These are phyloP conservation scores for Elsinoe necatrix DNA, from an alignment of 2,329 filamentous ascomycete genomes.

Conservation along the genomic window DNA sequence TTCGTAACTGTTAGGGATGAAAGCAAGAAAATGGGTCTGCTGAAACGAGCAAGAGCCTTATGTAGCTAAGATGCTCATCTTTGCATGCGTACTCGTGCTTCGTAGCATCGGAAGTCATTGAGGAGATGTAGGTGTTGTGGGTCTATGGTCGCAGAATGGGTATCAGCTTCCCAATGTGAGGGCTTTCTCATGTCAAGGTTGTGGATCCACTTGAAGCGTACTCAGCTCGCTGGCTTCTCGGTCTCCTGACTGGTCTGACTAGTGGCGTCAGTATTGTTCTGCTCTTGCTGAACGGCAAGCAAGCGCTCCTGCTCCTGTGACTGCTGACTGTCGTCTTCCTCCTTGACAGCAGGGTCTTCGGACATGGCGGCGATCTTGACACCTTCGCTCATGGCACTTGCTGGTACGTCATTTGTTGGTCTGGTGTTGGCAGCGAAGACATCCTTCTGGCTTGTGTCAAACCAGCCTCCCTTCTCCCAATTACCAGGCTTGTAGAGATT, in stretches of 20 bases:
- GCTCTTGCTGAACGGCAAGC: slow-evolving; percentile 16
- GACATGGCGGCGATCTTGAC: slow-evolving; percentile 27
- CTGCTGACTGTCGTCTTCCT: slow-evolving; percentile 27
- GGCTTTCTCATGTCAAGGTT: not conserved
- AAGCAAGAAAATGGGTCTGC: not conserved
- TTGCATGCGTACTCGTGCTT: not conserved
- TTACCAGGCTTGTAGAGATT: slow-evolving; percentile 61
- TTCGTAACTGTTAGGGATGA: not conserved
- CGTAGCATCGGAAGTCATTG: not conserved
- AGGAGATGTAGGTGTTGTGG: not conserved
- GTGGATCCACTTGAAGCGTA: not conserved
- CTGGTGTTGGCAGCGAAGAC: slow-evolving; percentile 32
- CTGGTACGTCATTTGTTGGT: slow-evolving; percentile 22
- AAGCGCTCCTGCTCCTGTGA: slow-evolving; percentile 28
- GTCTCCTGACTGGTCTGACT: not conserved
- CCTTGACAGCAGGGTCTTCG: slow-evolving; percentile 29
- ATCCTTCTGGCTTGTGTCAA: slow-evolving; percentile 39
- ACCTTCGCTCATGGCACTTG: slow-evolving; percentile 22
- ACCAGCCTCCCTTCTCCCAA: slow-evolving; percentile 88
- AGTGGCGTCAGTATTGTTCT: slow-evolving; percentile 6
- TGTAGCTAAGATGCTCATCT: not conserved
- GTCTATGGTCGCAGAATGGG: not conserved
- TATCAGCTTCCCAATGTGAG: not conserved
- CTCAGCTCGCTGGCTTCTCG: not conserved
- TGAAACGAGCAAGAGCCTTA: not conserved